Conservation (phyloP, 169 alveolate genomes). For the Perkinsus olseni region DNA sequence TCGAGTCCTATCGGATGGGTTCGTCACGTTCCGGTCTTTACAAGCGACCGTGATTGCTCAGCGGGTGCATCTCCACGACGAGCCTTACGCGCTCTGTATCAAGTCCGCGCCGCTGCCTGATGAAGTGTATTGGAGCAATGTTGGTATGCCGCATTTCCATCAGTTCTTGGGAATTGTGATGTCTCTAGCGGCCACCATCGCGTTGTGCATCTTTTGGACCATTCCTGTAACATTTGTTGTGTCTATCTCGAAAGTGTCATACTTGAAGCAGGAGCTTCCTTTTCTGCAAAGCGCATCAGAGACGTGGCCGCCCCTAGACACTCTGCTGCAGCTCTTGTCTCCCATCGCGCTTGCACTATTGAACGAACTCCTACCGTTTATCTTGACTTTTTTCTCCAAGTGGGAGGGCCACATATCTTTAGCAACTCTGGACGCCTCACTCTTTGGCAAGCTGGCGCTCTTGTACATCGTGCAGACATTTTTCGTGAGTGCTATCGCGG, state of each 20-base stretch:
- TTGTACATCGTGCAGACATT: not conserved
- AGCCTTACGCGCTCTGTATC: not conserved
- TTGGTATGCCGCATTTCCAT: not conserved
- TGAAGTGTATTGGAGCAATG: not conserved
- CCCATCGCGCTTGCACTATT: not conserved
- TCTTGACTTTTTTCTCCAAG: not conserved
- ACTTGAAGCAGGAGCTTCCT: not conserved
- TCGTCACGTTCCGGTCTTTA: not conserved
- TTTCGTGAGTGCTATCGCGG: not conserved
- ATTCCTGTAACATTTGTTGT: not conserved
- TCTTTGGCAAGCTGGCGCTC: not conserved
- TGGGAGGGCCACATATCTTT: not conserved
- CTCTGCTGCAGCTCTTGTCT: not conserved
- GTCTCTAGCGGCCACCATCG: not conserved
- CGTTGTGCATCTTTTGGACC: not conserved
- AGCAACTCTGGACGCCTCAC: not conserved
- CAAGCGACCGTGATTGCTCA: not conserved
- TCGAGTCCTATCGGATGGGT: not conserved
- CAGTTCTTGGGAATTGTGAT: not conserved
- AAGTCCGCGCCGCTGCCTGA: not conserved
- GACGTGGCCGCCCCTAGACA: not conserved
- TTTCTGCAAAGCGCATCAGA: not conserved
- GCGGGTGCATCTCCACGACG: not conserved
- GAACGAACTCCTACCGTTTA: not conserved
- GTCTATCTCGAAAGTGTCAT: not conserved